Evolutionary conservation across 2,329 filamentous ascomycete genomes (phyloP).

Genomic region (Monilinia fructicola): DNA sequence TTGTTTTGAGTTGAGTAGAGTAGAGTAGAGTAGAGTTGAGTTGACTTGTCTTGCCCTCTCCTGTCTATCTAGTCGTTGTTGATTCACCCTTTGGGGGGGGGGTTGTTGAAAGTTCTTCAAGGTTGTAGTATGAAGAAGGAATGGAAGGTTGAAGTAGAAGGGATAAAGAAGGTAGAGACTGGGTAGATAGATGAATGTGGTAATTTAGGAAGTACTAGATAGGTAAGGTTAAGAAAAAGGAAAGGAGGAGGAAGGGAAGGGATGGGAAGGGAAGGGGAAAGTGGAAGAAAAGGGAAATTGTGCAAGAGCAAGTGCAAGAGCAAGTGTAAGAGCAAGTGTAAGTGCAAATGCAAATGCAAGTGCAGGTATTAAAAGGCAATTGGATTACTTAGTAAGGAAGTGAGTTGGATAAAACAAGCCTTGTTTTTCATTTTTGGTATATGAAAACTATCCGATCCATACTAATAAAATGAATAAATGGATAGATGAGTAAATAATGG

Average conservation of each 20-base stretch:
- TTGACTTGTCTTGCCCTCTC: neutral
- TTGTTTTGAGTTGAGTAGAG: too few species aligned
- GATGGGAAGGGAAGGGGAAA: neutral
- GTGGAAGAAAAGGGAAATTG: constrained; percentile 2
- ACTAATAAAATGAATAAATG: too few species aligned
- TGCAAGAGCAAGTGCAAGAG: neutral
- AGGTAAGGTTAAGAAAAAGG: neutral
- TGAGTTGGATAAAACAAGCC: too few species aligned
- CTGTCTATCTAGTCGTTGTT: too few species aligned
- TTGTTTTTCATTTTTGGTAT: too few species aligned
- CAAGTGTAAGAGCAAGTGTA: neutral
- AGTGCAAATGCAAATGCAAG: neutral
- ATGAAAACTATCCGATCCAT: too few species aligned
- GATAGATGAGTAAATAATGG: too few species aligned
- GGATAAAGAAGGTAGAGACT: constrained; percentile 1
- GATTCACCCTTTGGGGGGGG: neutral
- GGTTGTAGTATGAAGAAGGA: constrained; percentile 21
- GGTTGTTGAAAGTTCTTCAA: constrained; percentile 9
- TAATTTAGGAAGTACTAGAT: neutral
- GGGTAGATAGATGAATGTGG: neutral
- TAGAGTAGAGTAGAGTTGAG: too few species aligned
- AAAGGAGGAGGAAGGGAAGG: constrained; percentile 5
- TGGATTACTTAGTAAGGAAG: too few species aligned
- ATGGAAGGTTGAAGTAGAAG: constrained; percentile 22
- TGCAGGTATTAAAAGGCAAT: neutral